Evolutionary conservation across 192 early-diverging fungal genomes (phyloP).

Genomic region (Podila horticola): DNA sequence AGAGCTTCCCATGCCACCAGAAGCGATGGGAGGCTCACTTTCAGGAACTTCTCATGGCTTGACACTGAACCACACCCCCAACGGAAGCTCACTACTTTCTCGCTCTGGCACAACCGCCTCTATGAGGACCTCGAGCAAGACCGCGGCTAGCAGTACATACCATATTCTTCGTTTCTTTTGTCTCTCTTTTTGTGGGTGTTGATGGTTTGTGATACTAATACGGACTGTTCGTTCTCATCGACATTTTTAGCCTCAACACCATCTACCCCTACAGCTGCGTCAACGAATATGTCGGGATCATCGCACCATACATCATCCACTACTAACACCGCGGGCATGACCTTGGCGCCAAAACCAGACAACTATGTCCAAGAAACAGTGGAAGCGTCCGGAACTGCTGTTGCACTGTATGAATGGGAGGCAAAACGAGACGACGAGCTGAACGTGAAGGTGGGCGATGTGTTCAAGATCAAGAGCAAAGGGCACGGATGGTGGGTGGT

Average conservation of each 20-base stretch:
- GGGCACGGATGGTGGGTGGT: slow-evolving; percentile 71
- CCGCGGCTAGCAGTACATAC: slow-evolving; percentile 5
- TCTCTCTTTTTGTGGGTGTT: background rate
- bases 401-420: slow-evolving; percentile 71
- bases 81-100: slow-evolving; percentile 13
- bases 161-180: background rate
- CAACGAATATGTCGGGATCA: background rate
- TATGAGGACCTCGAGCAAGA: slow-evolving; percentile 37
- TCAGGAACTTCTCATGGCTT: slow-evolving; percentile 10
- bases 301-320: background rate
- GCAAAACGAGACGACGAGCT: slow-evolving; percentile 69
- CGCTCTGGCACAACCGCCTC: slow-evolving; percentile 37
- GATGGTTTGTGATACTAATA: too few species aligned
- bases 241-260: background rate
- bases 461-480: slow-evolving; percentile 64
- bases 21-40: slow-evolving; percentile 15
- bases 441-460: slow-evolving; percentile 69
- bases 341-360: slow-evolving; percentile 19
- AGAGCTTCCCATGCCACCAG: slow-evolving; percentile 40
- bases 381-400: slow-evolving; percentile 56
- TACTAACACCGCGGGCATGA: background rate
- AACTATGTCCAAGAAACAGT: slow-evolving; percentile 47
- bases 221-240: too few species aligned
- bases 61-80: slow-evolving; percentile 7
- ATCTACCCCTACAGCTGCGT: slow-evolving; percentile 11